A percentile compares a stretch with the other conserved stretches of the same genome.
phyloP scores from a whole-genome alignment of 768 basidiomycete species.

The Austroboletus eburneus region DNA sequence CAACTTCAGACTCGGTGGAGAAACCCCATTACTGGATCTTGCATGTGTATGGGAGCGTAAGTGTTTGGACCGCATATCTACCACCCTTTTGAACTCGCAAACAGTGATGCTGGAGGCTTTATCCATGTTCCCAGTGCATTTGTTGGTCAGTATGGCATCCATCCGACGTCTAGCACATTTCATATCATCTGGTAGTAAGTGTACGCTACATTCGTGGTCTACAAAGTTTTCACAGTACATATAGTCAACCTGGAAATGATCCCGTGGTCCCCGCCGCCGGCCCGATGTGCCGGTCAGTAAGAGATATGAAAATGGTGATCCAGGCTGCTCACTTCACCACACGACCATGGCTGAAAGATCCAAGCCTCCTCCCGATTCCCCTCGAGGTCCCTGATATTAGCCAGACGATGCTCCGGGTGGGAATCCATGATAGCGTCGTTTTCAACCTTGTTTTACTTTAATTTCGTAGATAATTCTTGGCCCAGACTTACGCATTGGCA shows the following conservation, averaged over 20 bases:
- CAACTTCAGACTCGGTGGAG: slow-evolving; percentile 71
- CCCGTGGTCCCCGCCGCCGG: slow-evolving; percentile 8
- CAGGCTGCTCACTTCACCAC: slow-evolving; percentile 22
- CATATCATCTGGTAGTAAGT: no score
- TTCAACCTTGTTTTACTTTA: slow-evolving; percentile 27
- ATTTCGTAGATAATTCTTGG: no score
- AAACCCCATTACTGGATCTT: slow-evolving; percentile 67
- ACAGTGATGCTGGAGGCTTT: slow-evolving; percentile 34
- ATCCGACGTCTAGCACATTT: slow-evolving; percentile 27
- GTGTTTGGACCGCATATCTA: background rate
- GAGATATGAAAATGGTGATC: slow-evolving; percentile 23
- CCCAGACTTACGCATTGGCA: background rate
- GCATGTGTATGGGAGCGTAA: slow-evolving; percentile 65
- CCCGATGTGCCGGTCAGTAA: slow-evolving; percentile 26
- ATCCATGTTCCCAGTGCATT: slow-evolving; percentile 37
- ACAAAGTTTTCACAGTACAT: no score
- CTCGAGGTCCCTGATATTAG: slow-evolving; percentile 20
- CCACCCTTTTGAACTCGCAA: background rate
- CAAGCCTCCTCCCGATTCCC: slow-evolving; percentile 30
- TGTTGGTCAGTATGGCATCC: slow-evolving; percentile 38
- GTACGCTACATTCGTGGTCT: no score
- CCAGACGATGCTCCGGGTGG: slow-evolving; percentile 27
- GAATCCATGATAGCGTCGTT: slow-evolving; percentile 34
- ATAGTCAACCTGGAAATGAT: slow-evolving; percentile 28
- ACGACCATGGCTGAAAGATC: slow-evolving; percentile 41